A percentile compares a stretch with the other conserved stretches of the same genome.
Conservation (phyloP, 495 filamentous ascomycete species). For the Talaromyces nanjingensis region DNA sequence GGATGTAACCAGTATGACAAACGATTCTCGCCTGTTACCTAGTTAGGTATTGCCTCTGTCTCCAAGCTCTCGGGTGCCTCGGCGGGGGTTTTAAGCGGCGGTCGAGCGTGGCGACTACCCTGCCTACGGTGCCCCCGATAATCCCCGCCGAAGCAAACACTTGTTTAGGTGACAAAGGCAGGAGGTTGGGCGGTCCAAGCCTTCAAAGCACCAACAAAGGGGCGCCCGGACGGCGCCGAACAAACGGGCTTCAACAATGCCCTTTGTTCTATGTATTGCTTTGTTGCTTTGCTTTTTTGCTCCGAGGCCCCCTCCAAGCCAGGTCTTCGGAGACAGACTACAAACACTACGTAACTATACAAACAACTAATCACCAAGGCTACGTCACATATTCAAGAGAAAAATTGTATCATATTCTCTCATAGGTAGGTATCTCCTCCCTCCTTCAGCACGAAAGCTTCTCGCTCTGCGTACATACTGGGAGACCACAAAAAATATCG, state of each 20-base stretch:
- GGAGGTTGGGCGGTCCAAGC: no score
- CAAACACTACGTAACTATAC: background rate
- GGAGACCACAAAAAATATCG: background rate
- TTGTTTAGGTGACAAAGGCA: no score
- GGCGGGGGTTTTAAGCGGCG: no score
- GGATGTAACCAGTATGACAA: no score
- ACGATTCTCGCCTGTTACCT: no score
- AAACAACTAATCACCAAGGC: background rate
- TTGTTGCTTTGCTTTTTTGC: no score
- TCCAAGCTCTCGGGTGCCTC: no score
- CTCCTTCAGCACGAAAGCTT: background rate
- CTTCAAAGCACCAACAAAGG: background rate
- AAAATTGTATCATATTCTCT: background rate
- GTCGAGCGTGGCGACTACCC: no score
- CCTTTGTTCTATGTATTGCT: background rate
- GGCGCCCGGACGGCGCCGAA: background rate
- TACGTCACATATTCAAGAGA: background rate
- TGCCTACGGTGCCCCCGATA: no score
- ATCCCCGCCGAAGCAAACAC: no score
- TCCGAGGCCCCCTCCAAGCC: background rate
- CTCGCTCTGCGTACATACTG: background rate
- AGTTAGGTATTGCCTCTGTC: no score
- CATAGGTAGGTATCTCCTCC: background rate
- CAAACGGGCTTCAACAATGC: background rate
- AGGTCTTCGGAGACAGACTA: background rate